Conservation (phyloP, 1,139 yeast species). For the Geotrichum carabidarum region DNA sequence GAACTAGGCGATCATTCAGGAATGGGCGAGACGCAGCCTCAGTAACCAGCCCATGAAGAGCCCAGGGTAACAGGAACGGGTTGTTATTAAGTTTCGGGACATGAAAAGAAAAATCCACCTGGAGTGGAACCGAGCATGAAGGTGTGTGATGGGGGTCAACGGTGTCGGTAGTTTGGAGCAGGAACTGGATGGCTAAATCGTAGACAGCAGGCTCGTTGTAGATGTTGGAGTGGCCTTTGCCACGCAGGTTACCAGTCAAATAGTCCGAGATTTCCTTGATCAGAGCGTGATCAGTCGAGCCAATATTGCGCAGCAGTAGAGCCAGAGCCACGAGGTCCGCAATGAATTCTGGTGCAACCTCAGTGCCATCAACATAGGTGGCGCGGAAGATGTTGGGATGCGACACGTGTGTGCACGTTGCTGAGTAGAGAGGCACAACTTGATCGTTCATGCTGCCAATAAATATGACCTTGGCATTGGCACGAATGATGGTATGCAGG, state of each 20-base stretch:
- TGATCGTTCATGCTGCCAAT: constrained; percentile 91
- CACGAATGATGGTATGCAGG: constrained; percentile 55
- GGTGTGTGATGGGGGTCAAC: constrained; percentile 26
- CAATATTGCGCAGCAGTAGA: constrained; percentile 36
- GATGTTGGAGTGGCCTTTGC: constrained; percentile 89
- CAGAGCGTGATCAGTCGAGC: constrained; percentile 40
- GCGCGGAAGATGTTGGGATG: constrained; percentile 91
- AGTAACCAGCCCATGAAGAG: constrained; percentile 73
- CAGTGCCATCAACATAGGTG: constrained; percentile 72
- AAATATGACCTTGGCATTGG: constrained; percentile 71
- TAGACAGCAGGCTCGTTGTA: constrained; percentile 84
- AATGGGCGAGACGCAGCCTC: constrained; percentile 40
- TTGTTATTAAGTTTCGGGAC: constrained; percentile 50
- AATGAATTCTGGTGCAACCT: constrained; percentile 49
- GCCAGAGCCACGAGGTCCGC: constrained; percentile 48
- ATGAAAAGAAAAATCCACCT: constrained; percentile 26
- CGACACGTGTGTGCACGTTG: constrained; percentile 70
- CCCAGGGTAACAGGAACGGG: constrained; percentile 89
- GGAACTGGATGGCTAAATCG: constrained; percentile 67
- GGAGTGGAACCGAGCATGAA: constrained; percentile 26
- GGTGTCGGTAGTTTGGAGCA: constrained; percentile 64
- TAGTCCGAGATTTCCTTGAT: constrained; percentile 76
- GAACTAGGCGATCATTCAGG: constrained; percentile 51
- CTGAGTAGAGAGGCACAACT: constrained; percentile 84
- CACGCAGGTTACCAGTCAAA: constrained; percentile 84